phyloP scores from a whole-genome alignment of 345 rosid species.

The Brassica cretica region DNA sequence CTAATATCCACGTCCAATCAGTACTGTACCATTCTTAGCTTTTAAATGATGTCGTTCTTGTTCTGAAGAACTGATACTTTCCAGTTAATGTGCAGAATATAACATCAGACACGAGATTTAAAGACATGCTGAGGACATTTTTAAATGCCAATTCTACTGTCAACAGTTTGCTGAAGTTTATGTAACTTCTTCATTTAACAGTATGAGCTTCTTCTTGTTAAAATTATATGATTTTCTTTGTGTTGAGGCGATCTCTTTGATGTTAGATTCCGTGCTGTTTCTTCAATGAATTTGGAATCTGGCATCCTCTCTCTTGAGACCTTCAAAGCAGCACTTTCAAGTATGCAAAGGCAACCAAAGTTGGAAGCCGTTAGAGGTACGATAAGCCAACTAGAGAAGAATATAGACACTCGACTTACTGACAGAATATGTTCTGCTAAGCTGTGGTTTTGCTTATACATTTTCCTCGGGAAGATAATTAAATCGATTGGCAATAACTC shows the following conservation, averaged over 20 bases:
- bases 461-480: not conserved
- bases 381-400: not conserved
- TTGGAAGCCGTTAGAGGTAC: constrained; percentile 77
- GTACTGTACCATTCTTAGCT: constrained; percentile 5
- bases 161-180: constrained; percentile 62
- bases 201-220: constrained; percentile 22
- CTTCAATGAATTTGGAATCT: constrained; percentile 59
- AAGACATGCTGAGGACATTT: constrained; percentile 53
- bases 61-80: constrained; percentile 14
- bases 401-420: not conserved
- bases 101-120: constrained; percentile 66
- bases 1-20: constrained; percentile 40
- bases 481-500: not conserved
- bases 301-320: constrained; percentile 76
- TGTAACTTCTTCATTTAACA: constrained; percentile 54
- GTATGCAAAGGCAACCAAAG: constrained; percentile 73
- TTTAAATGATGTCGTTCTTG: constrained; percentile 3
- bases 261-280: constrained; percentile 71
- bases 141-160: constrained; percentile 53
- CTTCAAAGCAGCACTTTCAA: constrained; percentile 68
- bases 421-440: constrained; percentile 8
- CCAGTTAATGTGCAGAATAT: constrained; percentile 46
- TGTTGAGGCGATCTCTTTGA: constrained; percentile 29
- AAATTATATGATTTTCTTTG: constrained; percentile 10
- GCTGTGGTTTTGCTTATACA: not conserved